A percentile compares a stretch with the other conserved stretches of the same genome.
These are phyloP conservation scores for Tolypocladium tropicale DNA, from an alignment of 2,329 filamentous ascomycete species.

Conservation along the genomic window DNA sequence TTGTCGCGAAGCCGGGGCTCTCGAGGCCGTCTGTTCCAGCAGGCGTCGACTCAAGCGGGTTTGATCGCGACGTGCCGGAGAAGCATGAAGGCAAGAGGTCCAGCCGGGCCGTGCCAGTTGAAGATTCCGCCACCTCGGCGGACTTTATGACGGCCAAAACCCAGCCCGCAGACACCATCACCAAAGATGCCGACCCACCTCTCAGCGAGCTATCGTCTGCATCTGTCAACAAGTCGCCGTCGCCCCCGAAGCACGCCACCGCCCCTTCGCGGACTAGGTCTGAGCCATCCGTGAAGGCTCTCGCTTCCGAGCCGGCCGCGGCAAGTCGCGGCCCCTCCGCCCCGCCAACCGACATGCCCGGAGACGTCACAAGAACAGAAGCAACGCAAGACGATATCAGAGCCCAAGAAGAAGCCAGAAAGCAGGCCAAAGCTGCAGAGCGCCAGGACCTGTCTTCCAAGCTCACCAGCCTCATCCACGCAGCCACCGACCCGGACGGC, in stretches of 20 bases:
- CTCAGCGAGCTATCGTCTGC: constrained; percentile 30
- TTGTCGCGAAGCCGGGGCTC: not conserved
- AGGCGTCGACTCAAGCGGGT: constrained; percentile 29
- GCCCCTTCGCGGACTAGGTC: constrained; percentile 23
- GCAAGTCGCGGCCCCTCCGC: constrained; percentile 4
- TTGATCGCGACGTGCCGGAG: constrained; percentile 21
- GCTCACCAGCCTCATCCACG: constrained; percentile 31
- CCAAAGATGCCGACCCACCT: constrained; percentile 19
- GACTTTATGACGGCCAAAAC: constrained; percentile 32
- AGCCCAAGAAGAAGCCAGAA: constrained; percentile 8
- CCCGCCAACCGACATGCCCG: constrained; percentile 2
- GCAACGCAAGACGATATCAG: constrained; percentile 5
- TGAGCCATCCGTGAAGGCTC: constrained; percentile 18
- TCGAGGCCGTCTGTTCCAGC: constrained; percentile 10
- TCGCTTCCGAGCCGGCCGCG: constrained; percentile 1
- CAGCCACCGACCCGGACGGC: constrained; percentile 5
- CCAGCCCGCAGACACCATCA: constrained; percentile 18
- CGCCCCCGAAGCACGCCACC: constrained; percentile 16
- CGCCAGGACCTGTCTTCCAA: constrained; percentile 30
- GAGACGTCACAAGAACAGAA: constrained; percentile 3
- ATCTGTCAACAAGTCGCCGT: constrained; percentile 30
- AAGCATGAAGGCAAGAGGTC: constrained; percentile 4
- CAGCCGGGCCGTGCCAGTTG: constrained; percentile 1
- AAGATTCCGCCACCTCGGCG: constrained; percentile 19
- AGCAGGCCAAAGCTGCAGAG: constrained; percentile 23